Evolutionary conservation across 139 green algal species (phyloP), one percentile per base, ranked within the genome.

Genomic region (Spirogloea muscicola): DNA sequence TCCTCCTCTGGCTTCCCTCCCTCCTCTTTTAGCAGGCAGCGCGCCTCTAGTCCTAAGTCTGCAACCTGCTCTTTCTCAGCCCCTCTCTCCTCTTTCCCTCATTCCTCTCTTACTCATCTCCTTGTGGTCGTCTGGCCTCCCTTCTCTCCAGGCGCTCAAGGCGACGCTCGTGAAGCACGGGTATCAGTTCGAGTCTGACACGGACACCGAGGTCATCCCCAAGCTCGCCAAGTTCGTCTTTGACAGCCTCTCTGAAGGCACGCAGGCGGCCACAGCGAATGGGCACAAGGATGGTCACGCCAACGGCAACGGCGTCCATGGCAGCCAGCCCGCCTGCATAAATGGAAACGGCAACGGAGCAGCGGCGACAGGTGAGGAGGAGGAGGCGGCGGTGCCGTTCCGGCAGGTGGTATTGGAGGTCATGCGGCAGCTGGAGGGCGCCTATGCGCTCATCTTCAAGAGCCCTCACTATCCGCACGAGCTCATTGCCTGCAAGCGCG

Each of bases 141-240:
- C 2, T 62, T 68, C 3, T 31, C 29, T 63, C 18, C 46, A 78
- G 79, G 68, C 44, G 3, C 40, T 84, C 33, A 80, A 80, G 52
- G 57, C 72, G 49, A 80, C 75, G 1, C 68, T 82, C 27, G 13
- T 81, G 10, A 29, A 55, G 36, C 80, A 97, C 16, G 94, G 95
- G 33, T 91, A 94, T 76, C 70, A 21, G 0, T 99, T 99, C 76
- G 85, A 91, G 64, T 91, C 88, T 1, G 95, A 99, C 16, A 99
- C 95, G 37, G 95, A 99, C 86, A 99, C 95, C 6, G 95, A 99
- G 83, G 94, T 98, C 64, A 96, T 99, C 58, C 91, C 93, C 39
- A 98, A 99, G 88, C 91, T 99, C n/a, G 91, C 87, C 82, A 91
- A 92, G 74, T 98, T 91, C 66, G 58, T 97, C 7, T 96, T 91